Percentiles rank a stretch among this genome's conserved stretches.
phyloP scores from a whole-genome alignment of 2,329 filamentous ascomycete genomes.

The Septoria petroselini region DNA sequence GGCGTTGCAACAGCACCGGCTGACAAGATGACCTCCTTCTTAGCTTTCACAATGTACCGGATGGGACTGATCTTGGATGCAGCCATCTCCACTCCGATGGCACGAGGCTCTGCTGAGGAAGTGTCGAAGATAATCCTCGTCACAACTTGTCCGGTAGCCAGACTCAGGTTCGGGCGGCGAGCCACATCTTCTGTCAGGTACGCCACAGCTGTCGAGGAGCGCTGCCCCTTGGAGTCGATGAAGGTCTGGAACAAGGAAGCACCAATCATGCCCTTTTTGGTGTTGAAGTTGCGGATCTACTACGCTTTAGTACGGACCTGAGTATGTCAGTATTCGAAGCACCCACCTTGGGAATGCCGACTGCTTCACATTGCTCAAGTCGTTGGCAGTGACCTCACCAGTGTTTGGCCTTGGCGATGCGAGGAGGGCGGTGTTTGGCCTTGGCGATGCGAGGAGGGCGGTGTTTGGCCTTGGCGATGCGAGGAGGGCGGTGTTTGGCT shows the following conservation, averaged over 20 bases:
- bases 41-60: slow-evolving; percentile 29
- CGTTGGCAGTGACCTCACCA: slow-evolving; percentile 10
- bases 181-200: slow-evolving; percentile 25
- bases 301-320: not conserved
- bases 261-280: slow-evolving; percentile 21
- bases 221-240: slow-evolving; percentile 25
- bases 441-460: slow-evolving; percentile 19
- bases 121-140: slow-evolving; percentile 27
- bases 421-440: slow-evolving; percentile 19
- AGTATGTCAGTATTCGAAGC: not conserved
- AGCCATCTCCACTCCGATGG: slow-evolving; percentile 25
- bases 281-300: slow-evolving; percentile 21
- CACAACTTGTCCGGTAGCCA: slow-evolving; percentile 24
- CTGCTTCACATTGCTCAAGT: slow-evolving; percentile 18
- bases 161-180: slow-evolving; percentile 23
- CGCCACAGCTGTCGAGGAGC: slow-evolving; percentile 25
- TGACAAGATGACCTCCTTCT: slow-evolving; percentile 43
- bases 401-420: slow-evolving; percentile 14
- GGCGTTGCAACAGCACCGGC: slow-evolving; percentile 43
- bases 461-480: slow-evolving; percentile 15
- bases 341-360: slow-evolving; percentile 22
- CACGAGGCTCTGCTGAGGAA: slow-evolving; percentile 18
- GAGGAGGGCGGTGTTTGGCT: slow-evolving; percentile 20
- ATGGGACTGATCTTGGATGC: slow-evolving; percentile 17
- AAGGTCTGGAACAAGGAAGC: slow-evolving; percentile 24